These are phyloP conservation scores for Coemansia sp. DNA, from an alignment of 192 early-diverging fungal species.

Conservation along the genomic window DNA sequence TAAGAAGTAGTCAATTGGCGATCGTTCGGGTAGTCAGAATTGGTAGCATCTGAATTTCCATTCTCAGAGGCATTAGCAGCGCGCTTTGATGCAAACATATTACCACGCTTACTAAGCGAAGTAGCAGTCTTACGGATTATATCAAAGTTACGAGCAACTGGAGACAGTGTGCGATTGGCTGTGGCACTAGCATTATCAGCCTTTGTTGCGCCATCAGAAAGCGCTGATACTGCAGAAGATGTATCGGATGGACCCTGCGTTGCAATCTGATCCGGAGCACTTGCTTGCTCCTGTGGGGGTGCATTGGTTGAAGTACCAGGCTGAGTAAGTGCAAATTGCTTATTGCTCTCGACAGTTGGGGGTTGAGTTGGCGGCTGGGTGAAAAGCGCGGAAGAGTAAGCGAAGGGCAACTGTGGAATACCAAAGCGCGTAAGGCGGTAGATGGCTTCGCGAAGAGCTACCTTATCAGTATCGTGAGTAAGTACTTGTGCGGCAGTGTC, in stretches of 20 bases:
- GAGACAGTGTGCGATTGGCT: not conserved
- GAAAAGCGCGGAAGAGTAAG: slow-evolving; percentile 13
- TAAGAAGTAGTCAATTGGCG: too few species aligned
- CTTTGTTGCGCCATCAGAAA: slow-evolving; percentile 35
- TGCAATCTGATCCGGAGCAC: not conserved
- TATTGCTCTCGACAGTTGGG: slow-evolving; percentile 5
- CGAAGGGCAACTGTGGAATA: slow-evolving; percentile 13
- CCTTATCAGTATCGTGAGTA: slow-evolving; percentile 42
- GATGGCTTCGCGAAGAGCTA: slow-evolving; percentile 43
- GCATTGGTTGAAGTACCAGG: not conserved
- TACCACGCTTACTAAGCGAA: slow-evolving; percentile 38
- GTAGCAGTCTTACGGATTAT: slow-evolving; percentile 40
- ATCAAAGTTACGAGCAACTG: slow-evolving; percentile 31
- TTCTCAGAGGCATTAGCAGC: not conserved
- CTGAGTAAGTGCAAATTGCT: not conserved
- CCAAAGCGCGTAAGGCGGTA: slow-evolving; percentile 28
- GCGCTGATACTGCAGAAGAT: slow-evolving; percentile 10
- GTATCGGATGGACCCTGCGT: not conserved
- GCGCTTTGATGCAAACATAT: slow-evolving; percentile 18
- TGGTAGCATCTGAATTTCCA: too few species aligned
- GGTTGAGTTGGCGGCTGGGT: not conserved
- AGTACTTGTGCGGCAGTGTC: slow-evolving; percentile 51
- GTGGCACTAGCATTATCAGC: slow-evolving; percentile 14
- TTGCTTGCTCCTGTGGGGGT: not conserved
- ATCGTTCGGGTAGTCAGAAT: too few species aligned